phyloP scores from a whole-genome alignment of 2,329 filamentous ascomycete genomes.

The Polychaeton citri region DNA sequence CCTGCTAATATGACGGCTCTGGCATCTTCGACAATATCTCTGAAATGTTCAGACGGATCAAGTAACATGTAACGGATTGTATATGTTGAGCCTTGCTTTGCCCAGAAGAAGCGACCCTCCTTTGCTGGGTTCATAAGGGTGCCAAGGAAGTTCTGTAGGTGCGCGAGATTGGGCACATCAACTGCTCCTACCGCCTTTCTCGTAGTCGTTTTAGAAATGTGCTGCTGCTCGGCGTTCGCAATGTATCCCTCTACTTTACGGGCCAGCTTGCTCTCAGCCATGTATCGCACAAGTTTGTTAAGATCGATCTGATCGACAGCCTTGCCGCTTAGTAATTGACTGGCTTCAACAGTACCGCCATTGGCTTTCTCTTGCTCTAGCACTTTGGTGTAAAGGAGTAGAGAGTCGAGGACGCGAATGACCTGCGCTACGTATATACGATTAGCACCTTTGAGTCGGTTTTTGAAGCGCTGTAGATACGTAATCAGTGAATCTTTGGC shows the following conservation, averaged over 20 bases:
- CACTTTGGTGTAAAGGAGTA: constrained; percentile 25
- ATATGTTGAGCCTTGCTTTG: constrained; percentile 36
- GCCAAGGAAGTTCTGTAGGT: constrained; percentile 56
- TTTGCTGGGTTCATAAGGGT: constrained; percentile 74
- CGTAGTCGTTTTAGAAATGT: constrained; percentile 4
- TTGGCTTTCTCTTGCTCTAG: constrained; percentile 17
- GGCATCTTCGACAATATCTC: constrained; percentile 70
- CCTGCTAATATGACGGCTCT: constrained; percentile 82
- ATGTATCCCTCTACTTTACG: constrained; percentile 90
- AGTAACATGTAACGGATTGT: constrained; percentile 74
- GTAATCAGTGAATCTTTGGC: constrained; percentile 63
- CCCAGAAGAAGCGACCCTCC: constrained; percentile 49
- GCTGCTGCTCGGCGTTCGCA: constrained; percentile 37
- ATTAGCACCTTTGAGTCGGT: constrained; percentile 79
- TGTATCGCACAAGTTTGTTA: constrained; percentile 73
- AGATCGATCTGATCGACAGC: constrained; percentile 92
- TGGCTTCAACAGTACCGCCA: constrained; percentile 58
- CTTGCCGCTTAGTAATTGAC: constrained; percentile 64
- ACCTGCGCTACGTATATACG: constrained; percentile 82
- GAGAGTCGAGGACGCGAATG: constrained; percentile 67
- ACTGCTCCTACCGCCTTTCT: constrained; percentile 5
- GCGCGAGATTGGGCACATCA: constrained; percentile 43
- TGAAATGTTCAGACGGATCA: constrained; percentile 83
- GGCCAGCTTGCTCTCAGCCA: constrained; percentile 83
- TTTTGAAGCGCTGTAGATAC: constrained; percentile 80